These are phyloP conservation scores for Fusarium temperatum DNA, from an alignment of 2,329 filamentous ascomycete species.

Conservation along the genomic window DNA sequence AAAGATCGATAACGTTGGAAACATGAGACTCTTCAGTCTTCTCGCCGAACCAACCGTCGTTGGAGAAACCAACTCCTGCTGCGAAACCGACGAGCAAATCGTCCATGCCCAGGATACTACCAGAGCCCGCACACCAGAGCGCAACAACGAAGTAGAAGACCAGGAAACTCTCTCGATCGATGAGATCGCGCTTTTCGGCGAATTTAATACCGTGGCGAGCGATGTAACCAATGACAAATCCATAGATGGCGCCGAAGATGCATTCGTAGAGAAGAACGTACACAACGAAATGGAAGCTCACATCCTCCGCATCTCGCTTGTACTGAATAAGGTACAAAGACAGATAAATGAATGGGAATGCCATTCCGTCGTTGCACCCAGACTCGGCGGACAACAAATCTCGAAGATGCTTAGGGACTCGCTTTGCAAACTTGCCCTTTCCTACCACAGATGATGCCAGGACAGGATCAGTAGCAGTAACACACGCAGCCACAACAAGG, in stretches of 20 bases:
- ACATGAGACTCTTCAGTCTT: conserved; percentile 99
- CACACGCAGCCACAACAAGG: conserved; percentile 87
- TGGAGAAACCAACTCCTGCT: conserved; percentile 97
- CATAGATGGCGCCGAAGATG: conserved; percentile 88
- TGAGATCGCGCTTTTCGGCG: conserved; percentile 84
- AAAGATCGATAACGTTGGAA: conserved; percentile 97
- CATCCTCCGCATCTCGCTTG: conserved; percentile 70
- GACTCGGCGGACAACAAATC: conserved; percentile 96
- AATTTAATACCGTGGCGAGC: conserved; percentile 90
- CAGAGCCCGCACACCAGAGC: conserved; percentile 93
- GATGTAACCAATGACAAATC: conserved; percentile 86
- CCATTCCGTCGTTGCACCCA: conserved; percentile 99
- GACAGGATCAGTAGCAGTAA: conserved; percentile 97
- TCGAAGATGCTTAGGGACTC: conserved; percentile 95
- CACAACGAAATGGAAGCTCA: conserved; percentile 88
- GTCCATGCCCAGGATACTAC: conserved; percentile 89
- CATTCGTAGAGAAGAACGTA: conserved; percentile 95
- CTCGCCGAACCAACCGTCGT: conserved; percentile 98
- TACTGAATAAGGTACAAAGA: conserved; percentile 90
- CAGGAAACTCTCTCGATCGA: conserved; percentile 96
- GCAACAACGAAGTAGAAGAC: conserved; percentile 99
- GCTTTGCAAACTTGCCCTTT: conserved; percentile 98
- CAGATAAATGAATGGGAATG: conserved; percentile 96
- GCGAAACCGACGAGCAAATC: conserved; percentile 95
- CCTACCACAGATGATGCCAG: conserved; percentile 97